Evolutionary conservation across 345 rosid species (phyloP), one percentile per base, ranked within the genome.

Genomic region (Microcos paniculata): DNA sequence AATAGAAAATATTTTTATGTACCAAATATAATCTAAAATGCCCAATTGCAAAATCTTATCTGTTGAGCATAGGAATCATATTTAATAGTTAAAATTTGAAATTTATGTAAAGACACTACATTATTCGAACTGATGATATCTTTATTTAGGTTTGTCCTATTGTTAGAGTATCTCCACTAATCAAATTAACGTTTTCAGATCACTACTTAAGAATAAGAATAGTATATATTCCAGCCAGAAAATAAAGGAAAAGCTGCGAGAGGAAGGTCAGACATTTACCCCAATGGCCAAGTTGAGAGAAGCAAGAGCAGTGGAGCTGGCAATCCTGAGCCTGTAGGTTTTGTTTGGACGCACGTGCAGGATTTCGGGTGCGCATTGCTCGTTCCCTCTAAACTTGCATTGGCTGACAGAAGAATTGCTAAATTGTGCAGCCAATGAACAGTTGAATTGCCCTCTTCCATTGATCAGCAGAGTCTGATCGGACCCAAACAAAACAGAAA

Each of bases 391-490:
- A 1, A 94, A 73, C 30, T 73, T 62, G 85, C 98, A 94, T 77
- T 14, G 80, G 0, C 48, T 24, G 1, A 53, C 7, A 0, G 79
- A 3, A 43, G 74, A 19, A 51, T 78, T 79, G 81, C 78, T 56
- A 45, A 72, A 79, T 11, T 79, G 79, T 1, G 91, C 85, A 19
- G 91, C 94, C 26, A 91, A 0, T 1, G 98, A 92, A 77, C 97
- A 94, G 38, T 86, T 85, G 62, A 72, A 90, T 75, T 94, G 93
- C 24, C 98, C 98, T 75, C 94, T 90, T 67, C 97, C 98, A 70
- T 94, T 92, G 4, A 94, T 84, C 59, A 94, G 81, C 30, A 89
- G 53, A 38, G 79, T 77, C 90, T 83, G 46, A 19, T n/a, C n/a
- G n/a, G n/a, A 31, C 30, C 30, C 26, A 52, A 19, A 30, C 14